Evolutionary conservation across 2,329 filamentous ascomycete species (phyloP), one percentile per base, ranked within the genome.

Genomic region (Aureobasidium sp.): DNA sequence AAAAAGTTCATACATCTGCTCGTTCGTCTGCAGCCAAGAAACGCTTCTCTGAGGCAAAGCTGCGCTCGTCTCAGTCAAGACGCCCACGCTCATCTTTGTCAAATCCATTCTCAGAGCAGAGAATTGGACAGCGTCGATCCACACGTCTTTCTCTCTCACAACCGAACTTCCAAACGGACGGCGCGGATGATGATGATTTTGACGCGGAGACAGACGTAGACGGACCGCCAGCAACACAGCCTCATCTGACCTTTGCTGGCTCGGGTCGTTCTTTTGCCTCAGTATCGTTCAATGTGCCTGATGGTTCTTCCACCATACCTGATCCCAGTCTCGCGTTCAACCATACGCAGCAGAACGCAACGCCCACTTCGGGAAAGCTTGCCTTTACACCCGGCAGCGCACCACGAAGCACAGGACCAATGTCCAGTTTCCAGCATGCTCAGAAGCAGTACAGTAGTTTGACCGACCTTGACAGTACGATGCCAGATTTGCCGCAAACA

Each of bases 391-490:
- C 57, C 29, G 35, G 44, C 14, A 60, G 57, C 31, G 33, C 27
- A 33, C 45, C 22, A 40, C 57, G 50, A 8, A 60, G 57, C 35
- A 60, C 57, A 33, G 57, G 17, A 19, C 17, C 12, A 1, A 42
- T 60, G 9, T 61, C 49, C 14, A 56, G 49, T 24, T 56, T 29
- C 24, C 49, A 61, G 24, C 27, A 52, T 40, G 60, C 49, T 22
- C 60, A 61, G 39, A 61, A 40, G 40, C 37, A 39, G 39, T 45
- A 49, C 44, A 50, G 44, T 17, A 50, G 45, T 19, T 33, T 60
- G 44, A 50, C 40, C 17, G 50, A 61, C 39, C 39, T 61, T 31
- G 60, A 61, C 27, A 53, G 49, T 31, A 56, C 60, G 11, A 54
- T 56, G 19, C 49, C 53, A 17, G 49, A 56, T 12, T 19, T 61